Base-by-base conservation (phyloP, 345 rosid genomes). In the Microcos paniculata region DNA sequence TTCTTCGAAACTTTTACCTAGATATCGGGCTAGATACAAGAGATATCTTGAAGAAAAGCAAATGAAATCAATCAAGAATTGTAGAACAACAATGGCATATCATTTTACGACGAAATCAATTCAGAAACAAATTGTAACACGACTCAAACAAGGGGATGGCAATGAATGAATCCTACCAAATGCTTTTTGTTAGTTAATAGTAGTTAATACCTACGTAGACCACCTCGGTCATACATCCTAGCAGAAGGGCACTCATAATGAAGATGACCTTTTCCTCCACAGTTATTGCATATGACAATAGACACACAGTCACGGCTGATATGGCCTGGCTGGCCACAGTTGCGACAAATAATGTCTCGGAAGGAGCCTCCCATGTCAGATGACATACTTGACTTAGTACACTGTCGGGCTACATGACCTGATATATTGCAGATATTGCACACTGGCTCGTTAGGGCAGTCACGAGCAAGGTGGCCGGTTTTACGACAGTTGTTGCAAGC, bases 281-380 rank as follows among this genome's bases (percentile, higher is more conserved):
- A 74, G 58, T 68, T 73, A 68, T 74, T 46, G 78, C 82, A 74
- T 30, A 59, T 70, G 61, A 70, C 42, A 31, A 66, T 70, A 23
- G 71, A 43, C 26, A 69, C 70, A 30, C 71, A 68, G 13, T 74
- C 78, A 2, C 40, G 57, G 51, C 71, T 62, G 52, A 40, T 26
- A 31, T 79, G 79, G 52, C 76, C 76, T 1, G 61, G 67, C 52
- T 70, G 59, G 16, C 53, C 52, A 64, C 82, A 63, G 38, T 62
- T 75, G 42, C 21, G 51, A 61, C 76, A 75, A 28, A 61, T n/a
- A 6, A 21, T 21, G 64, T 69, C 71, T 24, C 19, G 38, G 28
- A 24, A 73, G 24, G 55, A 15, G 49, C 62, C 74, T 40, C 57
- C 55, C 4, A 45, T 33, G 2, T 74, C 65, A 14, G 75, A 16